Conservation (phyloP, 2,329 filamentous ascomycete species). For the Myotisia sp. region DNA sequence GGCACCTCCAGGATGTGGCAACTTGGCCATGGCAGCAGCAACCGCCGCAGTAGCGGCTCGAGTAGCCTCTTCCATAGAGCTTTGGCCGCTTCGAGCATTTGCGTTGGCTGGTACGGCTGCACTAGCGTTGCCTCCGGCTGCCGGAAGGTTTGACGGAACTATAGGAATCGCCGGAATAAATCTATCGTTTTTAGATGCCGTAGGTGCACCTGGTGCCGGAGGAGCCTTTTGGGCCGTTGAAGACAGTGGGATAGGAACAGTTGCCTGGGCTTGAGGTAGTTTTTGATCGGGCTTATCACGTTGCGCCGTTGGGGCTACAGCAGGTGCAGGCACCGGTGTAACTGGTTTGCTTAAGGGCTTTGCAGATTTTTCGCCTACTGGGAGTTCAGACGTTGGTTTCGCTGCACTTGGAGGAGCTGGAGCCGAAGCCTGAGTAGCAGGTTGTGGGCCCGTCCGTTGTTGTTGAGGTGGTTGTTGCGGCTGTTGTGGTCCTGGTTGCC, state of each 20-base stretch:
- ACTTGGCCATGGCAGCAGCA: constrained; percentile 38
- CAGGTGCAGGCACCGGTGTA: constrained; percentile 19
- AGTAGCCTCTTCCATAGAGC: constrained; percentile 34
- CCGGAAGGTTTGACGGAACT: constrained; percentile 22
- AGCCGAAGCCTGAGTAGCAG: constrained; percentile 14
- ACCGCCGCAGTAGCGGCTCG: constrained; percentile 38
- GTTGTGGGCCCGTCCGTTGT: constrained; percentile 15
- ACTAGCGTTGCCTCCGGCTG: constrained; percentile 15
- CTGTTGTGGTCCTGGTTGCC: constrained; percentile 15
- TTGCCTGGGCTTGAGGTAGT: constrained; percentile 16
- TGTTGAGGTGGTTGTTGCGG: constrained; percentile 22
- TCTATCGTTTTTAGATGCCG: constrained; percentile 27
- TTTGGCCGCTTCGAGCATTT: constrained; percentile 11
- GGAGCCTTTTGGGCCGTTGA: constrained; percentile 13
- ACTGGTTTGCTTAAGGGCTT: constrained; percentile 24
- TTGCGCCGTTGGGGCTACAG: constrained; percentile 15
- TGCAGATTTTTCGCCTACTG: constrained; percentile 25
- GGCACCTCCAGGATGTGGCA: constrained; percentile 27
- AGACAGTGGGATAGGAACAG: constrained; percentile 11
- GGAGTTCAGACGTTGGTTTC: constrained; percentile 31
- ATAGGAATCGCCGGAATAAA: constrained; percentile 35
- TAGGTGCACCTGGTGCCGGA: constrained; percentile 13
- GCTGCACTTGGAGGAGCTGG: constrained; percentile 18
- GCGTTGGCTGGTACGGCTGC: constrained; percentile 19
- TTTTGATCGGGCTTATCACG: constrained; percentile 15